Evolutionary conservation across 140 eudicot genomes (phyloP), one percentile per base, ranked within the genome.

Genomic region (Oenanthe javanica): DNA sequence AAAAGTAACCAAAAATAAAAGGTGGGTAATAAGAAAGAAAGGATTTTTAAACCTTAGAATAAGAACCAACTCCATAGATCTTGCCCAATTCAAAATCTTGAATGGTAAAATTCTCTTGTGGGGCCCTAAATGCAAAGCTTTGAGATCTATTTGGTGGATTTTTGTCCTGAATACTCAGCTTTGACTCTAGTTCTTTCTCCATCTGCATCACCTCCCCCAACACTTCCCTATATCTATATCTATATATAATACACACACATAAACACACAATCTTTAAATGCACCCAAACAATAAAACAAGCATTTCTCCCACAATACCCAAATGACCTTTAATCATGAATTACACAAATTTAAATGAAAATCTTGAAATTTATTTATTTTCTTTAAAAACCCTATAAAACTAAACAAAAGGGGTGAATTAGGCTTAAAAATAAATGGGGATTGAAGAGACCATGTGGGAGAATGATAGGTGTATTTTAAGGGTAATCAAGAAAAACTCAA

Each of bases 31-130:
- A 2, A 71, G 50, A 36, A 9, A 40, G 57, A 2, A n/a, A 77
- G 54, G 54, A 38, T 15, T 14, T 69, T 46, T 57, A 9, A 57
- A 94, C 98, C 99, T 95, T 95, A 75, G 99, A 95, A 84, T 95
- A 93, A 81, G 98, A 95, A 89, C 99, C 99, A 88, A 92, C 99
- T 67, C 99, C 99, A 86, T 91, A 93, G 89, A 95, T 95, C 96
- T 93, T 95, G 80, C 97, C 99, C 91, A 95, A 83, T 77, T 95
- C 97, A 76, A 95, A 95, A 84, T 95, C 99, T 76, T 93, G 93
- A 38, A 91, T 87, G 75, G 88, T 87, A 72, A 95, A 95, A 84
- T 88, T 88, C 86, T 95, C 97, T 82, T 92, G 97, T 15, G 99
- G 99, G 64, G 99, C 99, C 87, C 97, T 95, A 76, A 93, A 95